These are phyloP conservation scores for Auricularia heimuer DNA, from an alignment of 768 basidiomycete species.

Conservation along the genomic window DNA sequence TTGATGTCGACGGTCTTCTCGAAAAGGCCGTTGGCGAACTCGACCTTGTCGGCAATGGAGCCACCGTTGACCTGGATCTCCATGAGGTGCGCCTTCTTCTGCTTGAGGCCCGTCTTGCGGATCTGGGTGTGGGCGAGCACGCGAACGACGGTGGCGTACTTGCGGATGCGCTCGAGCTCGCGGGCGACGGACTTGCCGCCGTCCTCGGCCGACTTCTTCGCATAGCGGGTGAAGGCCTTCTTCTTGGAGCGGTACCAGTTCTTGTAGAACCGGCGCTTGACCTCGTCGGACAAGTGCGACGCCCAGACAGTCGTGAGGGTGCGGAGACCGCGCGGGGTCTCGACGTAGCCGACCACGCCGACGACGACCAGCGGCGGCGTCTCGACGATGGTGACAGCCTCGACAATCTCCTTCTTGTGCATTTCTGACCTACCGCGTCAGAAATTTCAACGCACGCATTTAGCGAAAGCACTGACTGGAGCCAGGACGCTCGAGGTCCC, in stretches of 20 bases:
- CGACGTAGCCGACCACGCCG: conserved; percentile 98
- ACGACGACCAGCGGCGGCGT: conserved; percentile 94
- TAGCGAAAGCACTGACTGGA: conserved; percentile 63
- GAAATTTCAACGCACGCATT: not conserved
- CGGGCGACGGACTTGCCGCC: conserved; percentile 84
- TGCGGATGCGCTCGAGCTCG: conserved; percentile 98
- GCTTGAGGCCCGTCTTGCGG: conserved; percentile 91
- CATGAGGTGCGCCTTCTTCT: conserved; percentile 99
- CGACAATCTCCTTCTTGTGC: conserved; percentile 99
- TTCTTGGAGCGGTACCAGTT: conserved; percentile 99
- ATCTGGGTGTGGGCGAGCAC: conserved; percentile 99
- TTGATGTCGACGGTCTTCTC: conserved; percentile 89
- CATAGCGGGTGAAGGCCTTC: conserved; percentile 99
- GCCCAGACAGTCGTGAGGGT: conserved; percentile 99
- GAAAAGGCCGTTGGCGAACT: conserved; percentile 86
- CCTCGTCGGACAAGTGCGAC: conserved; percentile 91
- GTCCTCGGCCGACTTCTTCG: conserved; percentile 97
- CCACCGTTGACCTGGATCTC: conserved; percentile 99
- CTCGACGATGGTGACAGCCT: conserved; percentile 93
- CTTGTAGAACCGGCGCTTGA: conserved; percentile 99
- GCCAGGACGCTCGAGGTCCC: conserved; percentile 97
- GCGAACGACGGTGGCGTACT: conserved; percentile 99
- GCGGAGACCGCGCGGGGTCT: conserved; percentile 97
- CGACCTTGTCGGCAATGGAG: conserved; percentile 91
- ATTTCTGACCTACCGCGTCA: conserved; percentile 54